Evolutionary conservation across 2,329 filamentous ascomycete genomes (phyloP).

Genomic region (Penicillium sp.): DNA sequence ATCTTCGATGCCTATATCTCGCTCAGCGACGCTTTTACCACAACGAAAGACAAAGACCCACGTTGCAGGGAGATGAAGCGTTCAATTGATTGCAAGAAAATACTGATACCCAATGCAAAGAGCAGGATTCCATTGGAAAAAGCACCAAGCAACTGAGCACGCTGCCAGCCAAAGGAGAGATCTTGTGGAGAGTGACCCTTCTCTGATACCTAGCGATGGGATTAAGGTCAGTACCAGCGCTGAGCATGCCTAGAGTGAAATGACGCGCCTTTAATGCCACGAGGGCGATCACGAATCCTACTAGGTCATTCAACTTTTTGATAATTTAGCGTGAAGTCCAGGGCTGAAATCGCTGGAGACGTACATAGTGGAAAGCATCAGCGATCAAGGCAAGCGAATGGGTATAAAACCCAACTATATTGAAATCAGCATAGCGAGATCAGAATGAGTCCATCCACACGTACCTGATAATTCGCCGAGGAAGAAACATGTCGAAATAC

Average conservation of each 20-base stretch:
- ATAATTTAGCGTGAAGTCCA: conserved; percentile 14
- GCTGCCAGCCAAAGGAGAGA: conserved; percentile 75
- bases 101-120: conserved; percentile 71
- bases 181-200: conserved; percentile 61
- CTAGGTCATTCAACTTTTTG: conserved; percentile 67
- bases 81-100: conserved; percentile 73
- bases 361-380: conserved; percentile 77
- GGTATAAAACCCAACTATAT: conserved; percentile 68
- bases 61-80: conserved; percentile 47
- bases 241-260: too few relatives aligned
- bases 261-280: conserved; percentile 62
- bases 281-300: conserved; percentile 70
- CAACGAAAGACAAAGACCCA: conserved; percentile 18
- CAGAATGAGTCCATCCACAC: background rate
- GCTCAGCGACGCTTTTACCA: conserved; percentile 9
- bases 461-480: conserved; percentile 38
- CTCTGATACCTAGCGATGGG: conserved; percentile 55
- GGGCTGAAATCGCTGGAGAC: conserved; percentile 26
- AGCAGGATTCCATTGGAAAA: conserved; percentile 83
- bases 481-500: conserved; percentile 39
- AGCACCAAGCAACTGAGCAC: conserved; percentile 71
- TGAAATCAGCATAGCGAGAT: conserved; percentile 8
- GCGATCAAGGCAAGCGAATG: conserved; percentile 72
- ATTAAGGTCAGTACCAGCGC: conserved; percentile 1
- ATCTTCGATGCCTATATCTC: conserved; percentile 60